These are phyloP conservation scores for Gymnopilus dilepis DNA, from an alignment of 768 basidiomycete species.

Conservation along the genomic window DNA sequence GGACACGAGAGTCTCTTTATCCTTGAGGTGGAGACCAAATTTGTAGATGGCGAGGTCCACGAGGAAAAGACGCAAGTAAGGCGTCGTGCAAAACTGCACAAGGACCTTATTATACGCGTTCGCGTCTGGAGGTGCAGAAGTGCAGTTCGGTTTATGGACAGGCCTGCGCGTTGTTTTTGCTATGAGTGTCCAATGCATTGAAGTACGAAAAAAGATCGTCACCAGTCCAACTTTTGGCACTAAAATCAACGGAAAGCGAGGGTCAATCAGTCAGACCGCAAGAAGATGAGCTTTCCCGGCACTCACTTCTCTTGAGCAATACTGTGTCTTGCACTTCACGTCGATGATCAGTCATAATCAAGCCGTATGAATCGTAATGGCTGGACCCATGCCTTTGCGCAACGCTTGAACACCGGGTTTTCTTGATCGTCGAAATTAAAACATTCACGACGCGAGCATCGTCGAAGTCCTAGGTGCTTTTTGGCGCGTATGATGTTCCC, in stretches of 20 bases:
- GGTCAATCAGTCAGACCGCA: no score
- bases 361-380: no score
- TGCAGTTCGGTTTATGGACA: no score
- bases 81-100: background rate
- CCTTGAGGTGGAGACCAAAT: background rate
- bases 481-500: background rate
- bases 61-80: background rate
- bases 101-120: background rate
- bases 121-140: no score
- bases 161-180: no score
- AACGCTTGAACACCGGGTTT: background rate
- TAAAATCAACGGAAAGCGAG: background rate
- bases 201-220: background rate
- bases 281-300: no score
- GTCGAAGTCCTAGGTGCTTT: background rate
- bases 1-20: background rate
- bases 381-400: background rate
- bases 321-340: background rate
- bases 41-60: background rate
- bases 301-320: slow-evolving; percentile 5
- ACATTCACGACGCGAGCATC: background rate
- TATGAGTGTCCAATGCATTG: background rate
- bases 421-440: background rate
- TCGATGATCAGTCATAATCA: background rate
- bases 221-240: slow-evolving; percentile 1